These are phyloP conservation scores for Zygosaccharomyces siamensis DNA, from an alignment of 805 yeast species.

Conservation along the genomic window DNA sequence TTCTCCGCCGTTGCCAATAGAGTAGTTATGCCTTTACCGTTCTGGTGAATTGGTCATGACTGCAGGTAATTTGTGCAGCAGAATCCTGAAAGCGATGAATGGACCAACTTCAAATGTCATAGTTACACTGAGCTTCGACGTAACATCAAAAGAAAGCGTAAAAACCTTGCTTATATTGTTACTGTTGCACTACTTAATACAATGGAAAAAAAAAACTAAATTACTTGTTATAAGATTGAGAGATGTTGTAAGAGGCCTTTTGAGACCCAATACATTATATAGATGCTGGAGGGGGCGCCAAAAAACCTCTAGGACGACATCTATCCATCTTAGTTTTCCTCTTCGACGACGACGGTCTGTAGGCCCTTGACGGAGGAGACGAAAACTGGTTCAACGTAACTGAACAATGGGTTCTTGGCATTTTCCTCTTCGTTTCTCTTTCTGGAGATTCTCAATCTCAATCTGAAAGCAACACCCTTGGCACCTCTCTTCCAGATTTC, in stretches of 20 bases:
- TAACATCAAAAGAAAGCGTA: neutral
- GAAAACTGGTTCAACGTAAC: conserved; percentile 94
- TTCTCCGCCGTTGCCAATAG: conserved; percentile 4
- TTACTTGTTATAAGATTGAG: neutral
- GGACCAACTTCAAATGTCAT: conserved; percentile 55
- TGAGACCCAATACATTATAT: neutral
- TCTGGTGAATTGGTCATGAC: conserved; percentile 13
- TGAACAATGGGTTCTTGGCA: conserved; percentile 95
- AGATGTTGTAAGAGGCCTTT: conserved; percentile 1
- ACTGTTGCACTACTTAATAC: conserved; percentile 7
- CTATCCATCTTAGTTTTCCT: conserved; percentile 44
- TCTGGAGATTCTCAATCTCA: conserved; percentile 98
- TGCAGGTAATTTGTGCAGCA: conserved; percentile 6
- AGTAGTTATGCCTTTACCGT: conserved; percentile 10
- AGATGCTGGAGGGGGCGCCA: neutral
- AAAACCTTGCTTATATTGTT: neutral
- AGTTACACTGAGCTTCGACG: conserved; percentile 67
- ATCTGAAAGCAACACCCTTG: conserved; percentile 97
- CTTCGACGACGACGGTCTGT: conserved; percentile 95
- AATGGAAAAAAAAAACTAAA: conserved; percentile 1
- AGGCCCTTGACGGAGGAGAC: conserved; percentile 96
- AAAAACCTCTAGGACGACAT: conserved; percentile 2
- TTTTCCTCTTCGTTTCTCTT: conserved; percentile 99
- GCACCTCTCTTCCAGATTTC: conserved; percentile 99
- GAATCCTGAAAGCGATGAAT: conserved; percentile 57